These are phyloP conservation scores for Blastocrithidia nonstop DNA, from an alignment of 208 protist species.

Conservation along the genomic window DNA sequence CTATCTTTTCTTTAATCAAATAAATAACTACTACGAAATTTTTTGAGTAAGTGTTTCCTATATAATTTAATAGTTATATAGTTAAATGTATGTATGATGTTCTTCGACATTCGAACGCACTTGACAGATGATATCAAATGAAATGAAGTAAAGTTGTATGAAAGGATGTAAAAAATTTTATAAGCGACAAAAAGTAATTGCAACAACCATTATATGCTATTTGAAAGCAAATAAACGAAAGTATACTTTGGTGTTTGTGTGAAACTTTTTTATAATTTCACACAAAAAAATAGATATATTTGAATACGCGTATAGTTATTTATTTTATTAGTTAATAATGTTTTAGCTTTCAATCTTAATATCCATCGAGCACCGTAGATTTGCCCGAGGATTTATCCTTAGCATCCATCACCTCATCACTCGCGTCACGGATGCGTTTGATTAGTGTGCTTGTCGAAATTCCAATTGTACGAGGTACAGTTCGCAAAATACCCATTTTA, in stretches of 20 bases:
- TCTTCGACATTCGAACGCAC: no score
- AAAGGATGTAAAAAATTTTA: no score
- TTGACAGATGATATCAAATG: no score
- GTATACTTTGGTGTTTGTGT: not conserved
- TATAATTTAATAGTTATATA: no score
- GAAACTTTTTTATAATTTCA: not conserved
- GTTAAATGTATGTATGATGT: no score
- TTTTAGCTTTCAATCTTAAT: slow-evolving; percentile 4
- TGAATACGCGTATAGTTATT: not conserved
- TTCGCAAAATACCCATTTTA: slow-evolving; percentile 72
- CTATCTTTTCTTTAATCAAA: no score
- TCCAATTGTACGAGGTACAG: slow-evolving; percentile 78
- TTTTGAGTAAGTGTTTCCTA: no score
- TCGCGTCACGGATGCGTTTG: slow-evolving; percentile 46
- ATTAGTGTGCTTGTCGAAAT: slow-evolving; percentile 85
- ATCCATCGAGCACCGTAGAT: slow-evolving; percentile 20
- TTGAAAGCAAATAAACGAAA: no score
- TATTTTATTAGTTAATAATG: not conserved
- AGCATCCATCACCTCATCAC: slow-evolving; percentile 26
- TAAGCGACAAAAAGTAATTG: no score
- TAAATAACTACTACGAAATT: no score
- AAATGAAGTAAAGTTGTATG: no score
- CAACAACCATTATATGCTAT: no score
- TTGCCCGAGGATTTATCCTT: slow-evolving; percentile 35
- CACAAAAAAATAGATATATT: not conserved